Percentiles rank a stretch among this genome's conserved stretches.
phyloP scores from a whole-genome alignment of 345 rosid species.

The Linum trigynum region DNA sequence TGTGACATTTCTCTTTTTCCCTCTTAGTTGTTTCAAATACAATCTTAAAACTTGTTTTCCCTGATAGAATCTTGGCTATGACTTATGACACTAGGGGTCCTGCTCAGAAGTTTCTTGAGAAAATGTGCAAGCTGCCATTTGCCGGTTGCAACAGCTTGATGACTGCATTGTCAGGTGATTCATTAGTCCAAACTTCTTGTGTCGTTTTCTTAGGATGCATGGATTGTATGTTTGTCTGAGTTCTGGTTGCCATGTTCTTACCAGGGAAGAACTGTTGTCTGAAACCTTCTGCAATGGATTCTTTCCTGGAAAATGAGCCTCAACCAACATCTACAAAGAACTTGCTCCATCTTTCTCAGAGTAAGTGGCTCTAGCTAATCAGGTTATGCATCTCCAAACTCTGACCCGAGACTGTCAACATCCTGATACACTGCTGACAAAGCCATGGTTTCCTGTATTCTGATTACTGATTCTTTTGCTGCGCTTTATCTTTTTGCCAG shows the following conservation, averaged over 20 bases:
- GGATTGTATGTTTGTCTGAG: neutral
- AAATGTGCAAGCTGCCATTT: slow-evolving; percentile 16
- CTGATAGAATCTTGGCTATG: neutral
- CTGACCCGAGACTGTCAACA: no score
- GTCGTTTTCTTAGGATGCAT: neutral
- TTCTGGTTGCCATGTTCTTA: neutral
- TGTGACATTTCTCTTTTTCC: neutral
- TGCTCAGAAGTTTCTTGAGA: slow-evolving; percentile 18
- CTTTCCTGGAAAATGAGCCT: slow-evolving; percentile 21
- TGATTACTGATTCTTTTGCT: neutral
- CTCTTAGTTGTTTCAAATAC: neutral
- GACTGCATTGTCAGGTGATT: slow-evolving; percentile 23
- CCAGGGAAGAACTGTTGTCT: slow-evolving; percentile 32
- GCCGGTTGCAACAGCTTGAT: slow-evolving; percentile 20
- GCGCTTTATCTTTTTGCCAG: slow-evolving; percentile 10
- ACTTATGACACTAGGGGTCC: slow-evolving; percentile 16
- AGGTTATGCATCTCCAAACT: no score
- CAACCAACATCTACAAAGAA: slow-evolving; percentile 35
- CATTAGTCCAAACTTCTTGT: neutral
- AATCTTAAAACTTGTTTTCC: neutral
- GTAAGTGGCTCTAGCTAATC: slow-evolving; percentile 13
- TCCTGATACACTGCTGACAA: no score
- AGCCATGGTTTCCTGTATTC: no score
- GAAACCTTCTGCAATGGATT: slow-evolving; percentile 18
- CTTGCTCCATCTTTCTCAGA: slow-evolving; percentile 35